phyloP scores from a whole-genome alignment of 108 stramenopile genomes.

The Nitzschia inconspicua region DNA sequence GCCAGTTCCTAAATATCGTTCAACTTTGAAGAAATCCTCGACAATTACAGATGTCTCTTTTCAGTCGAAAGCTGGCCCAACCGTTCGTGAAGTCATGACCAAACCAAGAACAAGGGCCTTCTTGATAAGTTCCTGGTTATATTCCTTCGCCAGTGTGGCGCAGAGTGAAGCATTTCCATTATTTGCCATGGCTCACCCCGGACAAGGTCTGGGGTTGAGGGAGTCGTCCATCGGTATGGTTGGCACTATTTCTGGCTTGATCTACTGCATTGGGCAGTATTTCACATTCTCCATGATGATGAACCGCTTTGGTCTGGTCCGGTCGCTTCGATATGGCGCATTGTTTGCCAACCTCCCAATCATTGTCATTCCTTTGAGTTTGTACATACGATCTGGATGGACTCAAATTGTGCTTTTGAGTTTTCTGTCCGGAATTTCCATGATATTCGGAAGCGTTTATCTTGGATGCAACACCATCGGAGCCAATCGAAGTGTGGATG shows the following conservation, averaged over 20 bases:
- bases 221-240: constrained; percentile 60
- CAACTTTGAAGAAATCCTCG: too few relatives aligned
- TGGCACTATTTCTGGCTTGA: constrained; percentile 40
- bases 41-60: too few relatives aligned
- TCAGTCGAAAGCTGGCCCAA: too few relatives aligned
- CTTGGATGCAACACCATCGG: constrained; percentile 48
- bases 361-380: constrained; percentile 13
- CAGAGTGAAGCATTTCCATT: constrained; percentile 62
- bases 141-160: constrained; percentile 38
- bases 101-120: neutral
- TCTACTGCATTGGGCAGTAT: constrained; percentile 51
- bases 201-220: constrained; percentile 50
- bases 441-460: constrained; percentile 17
- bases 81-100: too few relatives aligned
- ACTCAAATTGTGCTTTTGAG: constrained; percentile 4
- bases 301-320: constrained; percentile 39
- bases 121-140: constrained; percentile 46
- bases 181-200: constrained; percentile 48
- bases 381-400: constrained; percentile 27
- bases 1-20: too few relatives aligned
- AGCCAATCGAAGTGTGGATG: constrained; percentile 53
- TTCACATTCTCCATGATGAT: constrained; percentile 29
- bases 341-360: neutral
- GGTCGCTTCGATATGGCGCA: constrained; percentile 34
- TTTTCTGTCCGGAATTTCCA: constrained; percentile 25